Percentiles rank a stretch among this genome's conserved stretches.
phyloP scores from a whole-genome alignment of 208 protist genomes.

The Trypanosoma cruzi region DNA sequence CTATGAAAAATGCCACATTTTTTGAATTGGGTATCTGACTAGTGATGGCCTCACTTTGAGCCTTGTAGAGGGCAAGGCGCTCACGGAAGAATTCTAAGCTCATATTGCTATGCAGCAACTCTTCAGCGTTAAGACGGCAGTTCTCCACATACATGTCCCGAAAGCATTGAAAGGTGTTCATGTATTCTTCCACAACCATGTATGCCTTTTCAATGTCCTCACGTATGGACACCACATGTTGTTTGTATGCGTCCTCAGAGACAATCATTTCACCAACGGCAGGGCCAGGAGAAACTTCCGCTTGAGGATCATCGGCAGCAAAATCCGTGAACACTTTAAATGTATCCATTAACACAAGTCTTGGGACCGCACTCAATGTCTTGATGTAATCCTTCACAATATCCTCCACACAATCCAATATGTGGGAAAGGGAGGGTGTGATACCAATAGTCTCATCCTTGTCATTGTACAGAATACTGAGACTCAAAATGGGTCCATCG shows the following conservation, averaged over 20 bases:
- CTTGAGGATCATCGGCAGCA: constrained; percentile 50
- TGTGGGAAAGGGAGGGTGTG: constrained; percentile 60
- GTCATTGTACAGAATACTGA: constrained; percentile 83
- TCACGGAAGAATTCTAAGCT: constrained; percentile 91
- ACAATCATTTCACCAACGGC: constrained; percentile 92
- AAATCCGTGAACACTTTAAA: constrained; percentile 93
- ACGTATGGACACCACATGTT: constrained; percentile 72
- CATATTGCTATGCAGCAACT: constrained; percentile 52
- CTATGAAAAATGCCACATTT: constrained; percentile 88
- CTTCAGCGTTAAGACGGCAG: constrained; percentile 57
- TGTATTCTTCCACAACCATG: constrained; percentile 82
- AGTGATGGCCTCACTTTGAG: constrained; percentile 86
- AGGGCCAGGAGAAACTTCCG: constrained; percentile 71
- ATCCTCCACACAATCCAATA: constrained; percentile 86
- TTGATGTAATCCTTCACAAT: constrained; percentile 91
- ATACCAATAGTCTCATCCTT: constrained; percentile 71
- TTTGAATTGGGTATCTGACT: constrained; percentile 84
- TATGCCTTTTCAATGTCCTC: constrained; percentile 72
- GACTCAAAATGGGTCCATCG: constrained; percentile 70
- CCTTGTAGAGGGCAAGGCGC: constrained; percentile 82
- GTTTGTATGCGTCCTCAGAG: constrained; percentile 86
- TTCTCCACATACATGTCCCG: constrained; percentile 92
- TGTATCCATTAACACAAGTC: constrained; percentile 78
- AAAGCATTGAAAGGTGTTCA: constrained; percentile 79
- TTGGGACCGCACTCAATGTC: constrained; percentile 81